Evolutionary conservation across 2,329 filamentous ascomycete genomes (phyloP), one percentile per base, ranked within the genome.

Genomic region (Myrmaecium sp.): DNA sequence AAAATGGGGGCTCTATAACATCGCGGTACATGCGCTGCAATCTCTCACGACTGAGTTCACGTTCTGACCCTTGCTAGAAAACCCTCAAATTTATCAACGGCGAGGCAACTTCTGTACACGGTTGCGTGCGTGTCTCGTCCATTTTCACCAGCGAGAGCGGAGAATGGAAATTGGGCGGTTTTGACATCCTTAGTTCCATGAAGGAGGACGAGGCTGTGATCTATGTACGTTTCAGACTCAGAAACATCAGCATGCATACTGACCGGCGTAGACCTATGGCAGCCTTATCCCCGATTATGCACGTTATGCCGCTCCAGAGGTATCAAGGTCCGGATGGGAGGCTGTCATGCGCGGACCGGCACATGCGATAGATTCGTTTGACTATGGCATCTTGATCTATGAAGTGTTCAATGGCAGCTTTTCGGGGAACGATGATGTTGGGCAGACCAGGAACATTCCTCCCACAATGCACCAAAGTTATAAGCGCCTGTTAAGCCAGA

Each of bases 11-110:
- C 55, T 98, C 21, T 79, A 82, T 51, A 80, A 72, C 40, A 60
- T 95, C 36, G 83, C 89, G 38, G 78, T 83, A 64, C 33, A 54
- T 16, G 23, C 20, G 19, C 9, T 23, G 28, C 30, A 8, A 16
- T 5, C 32, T 13, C 9, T 15, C 27, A 23, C 34, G 12, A 34
- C 23, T n/a, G 4, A 17, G 11, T 23, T 26, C 16, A 22, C 35
- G 25, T 14, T 23, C 15, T 30, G 27, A 34, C 22, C 11, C 11
- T 22, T 14, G 10, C 21, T 13, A 84, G 73, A 79, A 82, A 47
- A 95, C 89, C 0, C 55, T 95, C 38, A 93, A 89, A 43, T 98
- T 98, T 46, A 81, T 98, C 49, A 98, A 98, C 44, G 74, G 79
- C 25, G 89, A 98, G 38, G 89, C 84, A 3, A 66, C 76, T 3